Base-by-base conservation (phyloP, 345 rosid species). In the Garcia nutans region DNA sequence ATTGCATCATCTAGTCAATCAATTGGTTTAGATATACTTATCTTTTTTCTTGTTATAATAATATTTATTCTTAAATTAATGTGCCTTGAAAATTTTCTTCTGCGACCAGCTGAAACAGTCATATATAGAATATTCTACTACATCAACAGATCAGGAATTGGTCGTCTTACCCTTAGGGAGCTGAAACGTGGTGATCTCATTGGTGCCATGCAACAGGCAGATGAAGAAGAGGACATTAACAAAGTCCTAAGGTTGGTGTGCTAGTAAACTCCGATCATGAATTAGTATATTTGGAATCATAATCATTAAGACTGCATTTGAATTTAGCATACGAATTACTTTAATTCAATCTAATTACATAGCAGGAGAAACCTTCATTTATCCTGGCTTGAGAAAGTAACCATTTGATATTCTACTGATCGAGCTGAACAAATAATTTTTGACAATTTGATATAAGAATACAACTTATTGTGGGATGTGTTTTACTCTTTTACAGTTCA, bases 211-310 rank as follows among this genome's bases (percentile, higher is more conserved):
- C 97, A 86, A 78, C 92, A 93, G 80, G 93, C 90, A 20, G 98
- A 92, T 80, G 97, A 93, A 77, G 99, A 93, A 88, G 99, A 96
- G 65, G 99, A 96, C 83, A 96, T 96, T 71, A 93, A 93, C 86
- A 96, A 96, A 86, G 97, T 93, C 61, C 79, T 93, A 86, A 92
- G 98, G 99, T 96, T 68, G 70, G 75, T 62, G 19, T 50, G 17
- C 41, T 24, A 11, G 41, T 41, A 61, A 52, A 73, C 47, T 67
- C 60, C 47, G 49, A 50, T n/a, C 31, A 71, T 66, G 71, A 49
- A 22, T 28, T 54, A 9, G 3, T 55, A 19, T 9, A 2, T 65
- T 67, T 5, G 66, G 24, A 49, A 44, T 17, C 4, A 2, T 15
- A 56, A 22, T 15, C 13, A 63, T 17, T 8, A 13, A 37, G 49